Base-by-base conservation (phyloP, 2,329 filamentous ascomycete genomes). In the Chaetoscypha palmicola region DNA sequence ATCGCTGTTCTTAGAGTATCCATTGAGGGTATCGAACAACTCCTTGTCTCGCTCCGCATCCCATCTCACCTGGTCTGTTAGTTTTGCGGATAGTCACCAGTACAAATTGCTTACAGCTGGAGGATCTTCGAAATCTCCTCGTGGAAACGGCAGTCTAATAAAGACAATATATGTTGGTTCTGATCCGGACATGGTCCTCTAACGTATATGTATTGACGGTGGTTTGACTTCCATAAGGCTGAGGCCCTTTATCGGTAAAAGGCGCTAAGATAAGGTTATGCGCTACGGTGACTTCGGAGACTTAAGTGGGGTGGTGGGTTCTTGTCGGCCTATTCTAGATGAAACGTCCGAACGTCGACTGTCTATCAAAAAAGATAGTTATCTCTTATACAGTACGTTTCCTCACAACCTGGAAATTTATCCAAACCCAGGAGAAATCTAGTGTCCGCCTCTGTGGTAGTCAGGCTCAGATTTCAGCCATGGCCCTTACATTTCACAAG, bases 91-190 rank as follows among this genome's bases (percentile, higher is more conserved):
- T 19, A 7, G 28, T 5, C 28, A 24, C 5, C 30, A 14, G 24
- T 16, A 5, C 16, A 3, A 34, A 32, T 38, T 47, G 62, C 76
- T 62, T 74, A 90, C 90, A 52, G 83, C 81, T 36, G 87, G 85
- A 45, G 92, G 92, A 65, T 98, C 91, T 49, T 90, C 77, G 67
- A 98, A 98, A 58, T 86, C 80, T 31, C 85, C 84, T 45, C 92
- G 78, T 26, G 83, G 78, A 59, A 95, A 94, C 19, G 92, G 92
- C n/a, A 97, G 76, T 50, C 90, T 77, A 51, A 98, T 78, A 58
- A 94, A 86, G 47, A 94, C 81, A 11, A 86, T 94, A 43, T 62
- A 63, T 45, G 53, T 52, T 45, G 60, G 59, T 46, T 62, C 60
- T 36, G 47, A 39, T 24, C 43, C 44, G 34, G 58, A 56, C 54